Evolutionary conservation across 345 rosid genomes (phyloP), one percentile per base, ranked within the genome.

Genomic region (Citrus inodora): DNA sequence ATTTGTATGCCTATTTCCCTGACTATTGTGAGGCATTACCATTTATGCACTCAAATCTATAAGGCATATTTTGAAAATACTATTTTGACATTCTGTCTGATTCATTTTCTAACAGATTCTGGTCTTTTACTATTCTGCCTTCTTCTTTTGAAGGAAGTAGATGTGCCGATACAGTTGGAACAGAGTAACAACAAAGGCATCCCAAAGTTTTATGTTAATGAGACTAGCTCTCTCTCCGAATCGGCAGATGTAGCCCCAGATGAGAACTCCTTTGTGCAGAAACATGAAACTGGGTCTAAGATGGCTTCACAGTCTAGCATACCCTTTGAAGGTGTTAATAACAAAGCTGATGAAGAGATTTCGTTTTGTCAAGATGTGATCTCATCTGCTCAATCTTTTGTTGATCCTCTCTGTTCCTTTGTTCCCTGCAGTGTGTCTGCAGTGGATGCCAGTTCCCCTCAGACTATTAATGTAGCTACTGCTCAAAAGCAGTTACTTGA

Each of bases 381-480:
- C 74, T 90, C 86, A 64, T 85, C 83, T 62, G 70, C 83, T 82
- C 73, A 71, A 37, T 81, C 89, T 7, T 78, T 53, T 58, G 78
- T 80, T 48, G 95, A 90, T 82, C 92, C 93, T 79, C 95, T 92
- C 82, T 90, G 95, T 85, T 90, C 93, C 28, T 27, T 90, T 80
- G 93, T 92, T 75, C 92, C 92, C 66, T 92, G 95, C 82, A 90
- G 93, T 73, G 77, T 92, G 67, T 80, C 93, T 58, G n/a, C 75
- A 35, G 90, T 85, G 67, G 63, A 77, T 80, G 70, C 76, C 55
- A 73, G 42, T 72, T 77, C 82, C 70, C 64, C 78, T 27, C 81
- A 72, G 73, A 83, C 74, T 77, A 74, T 61, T 69, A 70, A 65
- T 48, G 81, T 78, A 65, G 81, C 8, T 79, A 74, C 70, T 82